phyloP scores from a whole-genome alignment of 2,329 filamentous ascomycete genomes.

The Colletotrichum acutatum region DNA sequence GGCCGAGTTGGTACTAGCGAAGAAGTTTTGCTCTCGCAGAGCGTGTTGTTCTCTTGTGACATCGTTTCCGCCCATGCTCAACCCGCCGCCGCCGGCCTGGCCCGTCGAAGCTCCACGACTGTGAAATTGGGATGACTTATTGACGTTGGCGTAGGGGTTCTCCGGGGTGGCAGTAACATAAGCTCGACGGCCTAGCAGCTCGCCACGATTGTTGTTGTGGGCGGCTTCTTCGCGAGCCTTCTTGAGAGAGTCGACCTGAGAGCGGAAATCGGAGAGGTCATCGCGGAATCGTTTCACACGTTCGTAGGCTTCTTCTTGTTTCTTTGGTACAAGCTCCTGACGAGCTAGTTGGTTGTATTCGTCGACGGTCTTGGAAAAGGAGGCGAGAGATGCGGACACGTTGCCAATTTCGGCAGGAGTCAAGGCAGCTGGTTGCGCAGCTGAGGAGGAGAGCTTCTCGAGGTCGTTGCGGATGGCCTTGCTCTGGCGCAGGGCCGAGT shows the following conservation, averaged over 20 bases:
- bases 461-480: conserved; percentile 83
- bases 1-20: conserved; percentile 81
- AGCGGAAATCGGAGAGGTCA: conserved; percentile 83
- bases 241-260: conserved; percentile 82
- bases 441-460: conserved; percentile 71
- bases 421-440: conserved; percentile 69
- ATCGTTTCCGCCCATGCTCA: conserved; percentile 67
- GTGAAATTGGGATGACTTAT: conserved; percentile 47
- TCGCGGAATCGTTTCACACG: conserved; percentile 85
- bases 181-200: conserved; percentile 86
- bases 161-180: conserved; percentile 85
- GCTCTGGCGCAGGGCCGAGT: conserved; percentile 86
- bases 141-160: conserved; percentile 84
- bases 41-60: conserved; percentile 83
- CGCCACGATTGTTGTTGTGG: conserved; percentile 74
- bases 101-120: conserved; percentile 55
- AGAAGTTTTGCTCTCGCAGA: conserved; percentile 89
- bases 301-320: conserved; percentile 90
- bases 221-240: conserved; percentile 79
- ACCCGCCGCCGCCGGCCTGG: conserved; percentile 46
- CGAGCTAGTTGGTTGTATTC: conserved; percentile 89
- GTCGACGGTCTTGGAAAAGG: conserved; percentile 90
- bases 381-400: conserved; percentile 79
- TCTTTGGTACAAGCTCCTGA: conserved; percentile 89
- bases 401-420: conserved; percentile 70